These are phyloP conservation scores for Chalaropsis thielavioides DNA, from an alignment of 2,329 filamentous ascomycete genomes.

Conservation along the genomic window DNA sequence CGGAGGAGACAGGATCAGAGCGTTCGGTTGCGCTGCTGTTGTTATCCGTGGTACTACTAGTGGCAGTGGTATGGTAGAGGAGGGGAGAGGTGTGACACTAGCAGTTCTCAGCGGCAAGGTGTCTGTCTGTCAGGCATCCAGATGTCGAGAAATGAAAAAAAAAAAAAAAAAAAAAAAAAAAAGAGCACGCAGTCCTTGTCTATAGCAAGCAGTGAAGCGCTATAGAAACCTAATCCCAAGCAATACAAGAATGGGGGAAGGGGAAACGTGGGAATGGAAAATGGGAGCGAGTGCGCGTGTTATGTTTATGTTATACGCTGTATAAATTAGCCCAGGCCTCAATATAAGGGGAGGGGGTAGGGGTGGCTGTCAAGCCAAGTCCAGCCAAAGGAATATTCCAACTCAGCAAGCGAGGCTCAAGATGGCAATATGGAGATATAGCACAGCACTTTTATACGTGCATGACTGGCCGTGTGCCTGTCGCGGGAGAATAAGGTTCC, in stretches of 20 bases:
- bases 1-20: background rate
- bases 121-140: background rate
- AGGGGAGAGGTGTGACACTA: too few relatives aligned
- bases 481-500: constrained; percentile 1
- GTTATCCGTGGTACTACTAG: background rate
- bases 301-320: background rate
- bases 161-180: background rate
- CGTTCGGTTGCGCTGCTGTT: background rate
- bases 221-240: background rate
- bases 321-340: background rate
- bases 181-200: background rate
- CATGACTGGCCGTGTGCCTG: constrained; percentile 1
- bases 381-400: constrained; percentile 7
- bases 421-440: constrained; percentile 6
- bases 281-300: background rate
- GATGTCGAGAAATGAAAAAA: background rate
- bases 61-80: background rate
- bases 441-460: constrained; percentile 1
- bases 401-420: constrained; percentile 7
- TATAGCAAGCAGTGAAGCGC: background rate
- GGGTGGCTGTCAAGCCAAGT: constrained; percentile 1
- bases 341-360: background rate
- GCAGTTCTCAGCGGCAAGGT: background rate
- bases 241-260: background rate
- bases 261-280: background rate